These are phyloP conservation scores for Gentiana straminea DNA, from an alignment of 257 asterid genomes.

Conservation along the genomic window DNA sequence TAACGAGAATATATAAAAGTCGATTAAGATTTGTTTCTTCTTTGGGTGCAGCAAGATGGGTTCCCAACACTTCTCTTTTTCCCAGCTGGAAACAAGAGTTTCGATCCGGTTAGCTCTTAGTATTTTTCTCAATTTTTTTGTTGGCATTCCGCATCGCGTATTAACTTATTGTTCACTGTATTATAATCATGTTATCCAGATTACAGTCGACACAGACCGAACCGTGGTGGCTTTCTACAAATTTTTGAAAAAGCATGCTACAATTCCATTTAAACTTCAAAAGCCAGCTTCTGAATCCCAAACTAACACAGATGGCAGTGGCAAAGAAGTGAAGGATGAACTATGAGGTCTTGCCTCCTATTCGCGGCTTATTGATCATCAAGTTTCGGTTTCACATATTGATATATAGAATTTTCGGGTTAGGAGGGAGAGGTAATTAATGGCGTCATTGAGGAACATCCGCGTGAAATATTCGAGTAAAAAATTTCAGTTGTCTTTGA, in stretches of 20 bases:
- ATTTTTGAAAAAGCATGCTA: constrained; percentile 85
- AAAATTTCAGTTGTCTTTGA: background rate
- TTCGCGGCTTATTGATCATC: too few relatives aligned
- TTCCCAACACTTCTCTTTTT: constrained; percentile 92
- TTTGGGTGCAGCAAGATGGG: constrained; percentile 63
- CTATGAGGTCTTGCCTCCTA: constrained; percentile 22
- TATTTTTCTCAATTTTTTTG: background rate
- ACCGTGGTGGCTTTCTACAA: constrained; percentile 88
- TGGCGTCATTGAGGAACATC: background rate
- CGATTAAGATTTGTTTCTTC: background rate
- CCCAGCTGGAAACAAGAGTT: constrained; percentile 97
- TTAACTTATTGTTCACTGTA: background rate
- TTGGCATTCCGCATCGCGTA: background rate
- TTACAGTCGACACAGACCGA: constrained; percentile 67
- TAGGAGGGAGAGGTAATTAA: background rate
- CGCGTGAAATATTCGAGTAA: background rate
- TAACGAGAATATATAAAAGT: too few relatives aligned
- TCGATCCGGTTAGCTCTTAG: constrained; percentile 66
- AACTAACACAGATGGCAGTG: constrained; percentile 19
- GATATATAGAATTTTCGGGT: background rate
- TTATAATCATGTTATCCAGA: constrained; percentile 24
- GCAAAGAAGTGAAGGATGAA: constrained; percentile 52
- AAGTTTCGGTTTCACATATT: background rate
- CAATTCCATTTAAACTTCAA: constrained; percentile 83
- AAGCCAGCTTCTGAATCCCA: constrained; percentile 31